Conservation (phyloP, 352 stramenopile genomes). For the Pythium coloratum region DNA sequence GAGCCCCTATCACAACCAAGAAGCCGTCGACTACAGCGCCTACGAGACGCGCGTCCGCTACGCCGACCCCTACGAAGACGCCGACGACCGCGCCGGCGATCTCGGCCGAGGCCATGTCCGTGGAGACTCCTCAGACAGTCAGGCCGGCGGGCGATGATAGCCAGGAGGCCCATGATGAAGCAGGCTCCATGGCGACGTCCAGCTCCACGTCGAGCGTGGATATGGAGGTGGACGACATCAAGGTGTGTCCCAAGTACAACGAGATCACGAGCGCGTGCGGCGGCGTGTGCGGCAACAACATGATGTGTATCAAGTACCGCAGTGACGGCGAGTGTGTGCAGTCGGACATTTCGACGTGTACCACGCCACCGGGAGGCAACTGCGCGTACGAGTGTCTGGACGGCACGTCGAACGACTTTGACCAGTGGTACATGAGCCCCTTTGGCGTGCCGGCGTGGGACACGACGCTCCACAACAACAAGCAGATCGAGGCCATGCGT, state of each 20-base stretch:
- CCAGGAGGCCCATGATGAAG: neutral
- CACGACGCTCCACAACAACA: conserved; percentile 11
- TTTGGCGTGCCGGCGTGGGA: conserved; percentile 21
- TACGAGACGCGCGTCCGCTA: neutral
- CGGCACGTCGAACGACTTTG: conserved; percentile 17
- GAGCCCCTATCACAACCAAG: neutral
- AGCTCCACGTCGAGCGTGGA: neutral
- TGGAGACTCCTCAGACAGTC: neutral
- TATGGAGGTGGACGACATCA: neutral
- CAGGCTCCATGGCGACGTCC: neutral
- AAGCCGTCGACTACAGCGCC: neutral
- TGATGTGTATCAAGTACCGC: conserved; percentile 22
- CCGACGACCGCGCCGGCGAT: neutral
- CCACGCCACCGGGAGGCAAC: neutral
- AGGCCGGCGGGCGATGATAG: neutral
- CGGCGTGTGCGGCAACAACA: conserved; percentile 24
- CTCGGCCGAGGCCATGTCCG: conserved; percentile 7
- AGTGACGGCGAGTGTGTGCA: conserved; percentile 11
- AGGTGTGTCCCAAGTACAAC: conserved; percentile 21
- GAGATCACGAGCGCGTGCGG: conserved; percentile 21
- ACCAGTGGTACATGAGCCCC: conserved; percentile 23
- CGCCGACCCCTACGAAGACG: neutral
- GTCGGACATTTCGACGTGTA: conserved; percentile 8
- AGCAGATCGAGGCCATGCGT: conserved; percentile 23
- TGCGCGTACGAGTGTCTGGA: conserved; percentile 28